Evolutionary conservation across 257 asterid genomes (phyloP), one percentile per base, ranked within the genome.

Genomic region (Jaltomata sinuosa): DNA sequence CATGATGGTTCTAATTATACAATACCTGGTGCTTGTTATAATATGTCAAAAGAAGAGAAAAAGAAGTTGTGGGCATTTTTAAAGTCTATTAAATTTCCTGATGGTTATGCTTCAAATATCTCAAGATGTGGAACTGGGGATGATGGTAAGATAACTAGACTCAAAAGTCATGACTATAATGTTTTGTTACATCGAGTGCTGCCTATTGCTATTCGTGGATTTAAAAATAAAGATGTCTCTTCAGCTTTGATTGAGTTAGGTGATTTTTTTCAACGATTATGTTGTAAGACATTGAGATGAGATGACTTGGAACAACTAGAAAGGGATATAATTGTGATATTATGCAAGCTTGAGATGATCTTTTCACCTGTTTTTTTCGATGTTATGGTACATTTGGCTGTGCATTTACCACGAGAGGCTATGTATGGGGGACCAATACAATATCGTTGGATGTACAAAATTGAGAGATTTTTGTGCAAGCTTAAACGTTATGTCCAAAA

Each of bases 401-500:
- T 69, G 25, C 49, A 69, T 32, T 69, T 15, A 34, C 49, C 79
- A 2, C 1, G 15, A 68, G 78, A 68, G 47, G 22, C 78, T 22
- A 54, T 65, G 64, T 27, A 45, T 67, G 87, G 19, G 59, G 79
- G 69, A 9, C 82, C 69, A 4, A 38, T 71, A 6, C 78, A 80
- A 38, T 80, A 9, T 79, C 76, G 42, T 15, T 52, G 62, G 87
- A 85, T 85, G 83, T 85, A 85, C 54, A 68, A 80, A 65, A 53
- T 80, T n/a, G n/a, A n/a, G n/a, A n/a, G n/a, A n/a, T n/a, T n/a
- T n/a, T n/a, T n/a, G n/a, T n/a, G n/a, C n/a, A 59, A 59, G 18
- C 34, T 59, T 59, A 5, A 61, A 4, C 0, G 4, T 61, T 61
- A 25, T 5, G 36, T 61, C 1, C 1, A 3, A 61, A 61, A 25